Percentiles rank a stretch among this genome's conserved stretches.
phyloP scores from a whole-genome alignment of 805 yeast genomes.

The Groenewaldozyma salmanticensis region DNA sequence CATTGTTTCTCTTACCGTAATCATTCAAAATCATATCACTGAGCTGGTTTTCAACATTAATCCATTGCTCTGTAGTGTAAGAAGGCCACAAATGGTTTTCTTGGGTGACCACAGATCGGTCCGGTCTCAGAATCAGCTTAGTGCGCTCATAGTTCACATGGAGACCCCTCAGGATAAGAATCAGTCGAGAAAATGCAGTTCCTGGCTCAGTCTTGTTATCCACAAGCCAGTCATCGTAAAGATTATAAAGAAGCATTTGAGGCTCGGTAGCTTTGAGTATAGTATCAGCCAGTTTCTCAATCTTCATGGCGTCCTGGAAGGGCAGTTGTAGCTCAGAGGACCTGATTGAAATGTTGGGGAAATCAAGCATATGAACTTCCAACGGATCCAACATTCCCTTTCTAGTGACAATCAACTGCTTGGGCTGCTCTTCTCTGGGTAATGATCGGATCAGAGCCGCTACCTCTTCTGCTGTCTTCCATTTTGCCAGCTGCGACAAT shows the following conservation, averaged over 20 bases:
- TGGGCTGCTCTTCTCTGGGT: constrained; percentile 91
- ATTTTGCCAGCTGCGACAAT: constrained; percentile 83
- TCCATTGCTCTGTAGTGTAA: constrained; percentile 83
- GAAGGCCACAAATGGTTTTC: constrained; percentile 93
- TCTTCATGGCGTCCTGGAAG: constrained; percentile 73
- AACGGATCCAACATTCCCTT: constrained; percentile 89
- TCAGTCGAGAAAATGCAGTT: constrained; percentile 87
- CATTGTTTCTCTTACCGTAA: constrained; percentile 76
- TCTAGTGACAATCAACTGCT: constrained; percentile 80
- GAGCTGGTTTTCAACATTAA: constrained; percentile 73
- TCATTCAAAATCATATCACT: constrained; percentile 82
- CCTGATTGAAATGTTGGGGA: constrained; percentile 82
- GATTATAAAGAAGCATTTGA: constrained; percentile 80
- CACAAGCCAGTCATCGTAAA: constrained; percentile 87
- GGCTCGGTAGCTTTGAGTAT: constrained; percentile 86
- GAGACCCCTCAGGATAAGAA: constrained; percentile 73
- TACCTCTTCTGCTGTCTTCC: constrained; percentile 98
- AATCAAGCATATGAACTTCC: constrained; percentile 94
- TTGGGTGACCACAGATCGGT: constrained; percentile 54
- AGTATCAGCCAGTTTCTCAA: constrained; percentile 68
- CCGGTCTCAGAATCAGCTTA: constrained; percentile 66
- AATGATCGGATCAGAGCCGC: constrained; percentile 82
- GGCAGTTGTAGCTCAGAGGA: constrained; percentile 87
- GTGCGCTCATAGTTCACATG: constrained; percentile 71
- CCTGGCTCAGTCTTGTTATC: constrained; percentile 52